Evolutionary conservation across 2,329 filamentous ascomycete species (phyloP), one percentile per base, ranked within the genome.

Genomic region (Alternaria ethzedia): DNA sequence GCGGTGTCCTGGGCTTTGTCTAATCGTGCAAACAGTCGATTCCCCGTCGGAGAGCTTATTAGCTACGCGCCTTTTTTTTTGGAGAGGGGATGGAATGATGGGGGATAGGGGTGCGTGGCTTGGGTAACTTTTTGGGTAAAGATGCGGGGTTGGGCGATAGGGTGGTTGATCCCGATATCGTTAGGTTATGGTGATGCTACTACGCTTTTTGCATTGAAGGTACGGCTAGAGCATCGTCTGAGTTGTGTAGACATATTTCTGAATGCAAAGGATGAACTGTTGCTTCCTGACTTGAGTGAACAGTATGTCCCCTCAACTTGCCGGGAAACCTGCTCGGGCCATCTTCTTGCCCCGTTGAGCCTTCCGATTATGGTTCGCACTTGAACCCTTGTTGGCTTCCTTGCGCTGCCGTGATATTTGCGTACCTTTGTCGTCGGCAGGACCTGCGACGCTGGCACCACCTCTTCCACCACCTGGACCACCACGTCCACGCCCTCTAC

Each of bases 281-380:
- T 9, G 15, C 4, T 21, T 17, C 7, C 6, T 15, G 10, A 12
- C 5, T 8, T 3, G 30, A n/a, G 30, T 21, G 23, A n/a, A 10
- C 12, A 41, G 13, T 2, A 36, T n/a, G 23, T 7, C 36, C 17
- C 8, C 20, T 52, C 49, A 62, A 9, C 59, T 62, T 32, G 81
- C 83, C 11, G 82, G 59, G 64, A 85, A 82, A 2, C 87, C 87
- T 55, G 83, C 87, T 65, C 86, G 82, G 3, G 87, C 87, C 82
- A 89, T 87, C 78, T 89, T 89, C 75, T 81, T 87, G 49, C 86
- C 87, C 61, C 87, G 80, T 71, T 87, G 86, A 75, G 96, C 91
- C 54, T 93, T 87, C 25, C 94, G 88, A 78, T 93, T 96, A 77
- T 97, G 94, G 76, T 97, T 97, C 30, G 93, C 94, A 64, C 91